Percentiles rank a stretch among this genome's conserved stretches.
Conservation (phyloP, 352 stramenopile species). For the Phytophthora macrochlamydospora region DNA sequence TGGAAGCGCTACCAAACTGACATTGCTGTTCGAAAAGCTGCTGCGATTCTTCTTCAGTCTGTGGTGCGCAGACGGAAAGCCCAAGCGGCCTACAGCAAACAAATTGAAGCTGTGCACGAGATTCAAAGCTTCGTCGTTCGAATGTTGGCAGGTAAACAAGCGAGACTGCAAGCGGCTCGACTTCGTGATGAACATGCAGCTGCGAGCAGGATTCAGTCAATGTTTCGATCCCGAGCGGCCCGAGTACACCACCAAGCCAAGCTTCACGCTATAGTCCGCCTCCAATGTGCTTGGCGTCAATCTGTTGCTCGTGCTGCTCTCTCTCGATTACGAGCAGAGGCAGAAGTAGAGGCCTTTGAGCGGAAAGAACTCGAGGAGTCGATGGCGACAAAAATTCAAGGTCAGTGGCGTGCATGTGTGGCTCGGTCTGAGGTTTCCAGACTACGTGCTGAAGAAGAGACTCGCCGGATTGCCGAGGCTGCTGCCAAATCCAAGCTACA, state of each 20-base stretch:
- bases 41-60: slow-evolving; percentile 44
- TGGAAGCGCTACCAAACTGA: slow-evolving; percentile 38
- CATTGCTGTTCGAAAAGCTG: slow-evolving; percentile 25
- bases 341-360: slow-evolving; percentile 15
- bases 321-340: slow-evolving; percentile 18
- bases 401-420: slow-evolving; percentile 31
- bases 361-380: slow-evolving; percentile 20
- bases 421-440: slow-evolving; percentile 11
- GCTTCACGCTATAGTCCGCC: slow-evolving; percentile 21
- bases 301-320: slow-evolving; percentile 12
- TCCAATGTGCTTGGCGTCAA: slow-evolving; percentile 45
- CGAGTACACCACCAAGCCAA: slow-evolving; percentile 18
- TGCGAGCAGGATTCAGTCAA: slow-evolving; percentile 34
- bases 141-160: slow-evolving; percentile 28
- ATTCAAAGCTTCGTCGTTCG: slow-evolving; percentile 41
- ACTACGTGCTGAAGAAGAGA: slow-evolving; percentile 6
- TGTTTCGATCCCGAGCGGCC: slow-evolving; percentile 19
- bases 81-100: slow-evolving; percentile 26
- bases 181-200: slow-evolving; percentile 25
- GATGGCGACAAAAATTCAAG: slow-evolving; percentile 40
- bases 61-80: slow-evolving; percentile 38
- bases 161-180: slow-evolving; percentile 11
- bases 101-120: slow-evolving; percentile 25
- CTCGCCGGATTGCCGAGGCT: slow-evolving; percentile 2
- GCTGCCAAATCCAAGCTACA: slow-evolving; percentile 19